These are phyloP conservation scores for Heliamphora pulchella DNA, from an alignment of 179 eudicot genomes.

Conservation along the genomic window DNA sequence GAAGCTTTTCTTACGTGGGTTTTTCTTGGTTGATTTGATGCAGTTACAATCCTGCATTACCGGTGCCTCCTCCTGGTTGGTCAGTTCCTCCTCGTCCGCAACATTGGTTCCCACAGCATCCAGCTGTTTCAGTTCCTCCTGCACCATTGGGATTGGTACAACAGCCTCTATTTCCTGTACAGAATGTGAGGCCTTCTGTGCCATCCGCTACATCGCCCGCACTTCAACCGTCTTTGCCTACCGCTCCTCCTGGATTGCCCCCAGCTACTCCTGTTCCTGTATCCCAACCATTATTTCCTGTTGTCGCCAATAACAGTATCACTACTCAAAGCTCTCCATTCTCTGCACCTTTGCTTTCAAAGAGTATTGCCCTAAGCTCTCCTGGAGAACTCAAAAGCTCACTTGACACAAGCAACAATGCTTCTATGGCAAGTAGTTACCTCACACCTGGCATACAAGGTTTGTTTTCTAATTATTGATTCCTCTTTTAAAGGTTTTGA, in stretches of 20 bases:
- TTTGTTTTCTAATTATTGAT: conserved; percentile 20
- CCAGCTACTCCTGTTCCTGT: conserved; percentile 49
- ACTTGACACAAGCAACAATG: conserved; percentile 24
- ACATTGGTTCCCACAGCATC: conserved; percentile 73
- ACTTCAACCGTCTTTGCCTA: conserved; percentile 48
- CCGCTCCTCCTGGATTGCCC: conserved; percentile 42
- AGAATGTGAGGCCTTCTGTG: conserved; percentile 44
- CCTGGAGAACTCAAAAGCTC: conserved; percentile 31
- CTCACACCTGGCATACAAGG: conserved; percentile 51
- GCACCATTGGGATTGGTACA: conserved; percentile 50
- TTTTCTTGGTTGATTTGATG: conserved; percentile 21
- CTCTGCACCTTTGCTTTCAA: conserved; percentile 40
- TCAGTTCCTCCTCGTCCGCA: conserved; percentile 74
- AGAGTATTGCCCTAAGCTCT: conserved; percentile 37
- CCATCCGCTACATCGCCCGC: conserved; percentile 40
- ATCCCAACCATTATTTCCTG: conserved; percentile 89
- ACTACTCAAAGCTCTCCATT: conserved; percentile 45
- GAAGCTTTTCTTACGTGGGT: conserved; percentile 17
- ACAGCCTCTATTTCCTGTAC: conserved; percentile 91
- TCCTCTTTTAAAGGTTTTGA: conserved; percentile 3
- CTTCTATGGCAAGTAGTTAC: conserved; percentile 40
- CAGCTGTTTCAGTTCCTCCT: conserved; percentile 57
- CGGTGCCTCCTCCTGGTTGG: conserved; percentile 64
- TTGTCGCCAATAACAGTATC: conserved; percentile 44
- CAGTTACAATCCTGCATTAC: conserved; percentile 66